phyloP scores from a whole-genome alignment of 805 yeast genomes.

The Ascoidea asiatica region DNA sequence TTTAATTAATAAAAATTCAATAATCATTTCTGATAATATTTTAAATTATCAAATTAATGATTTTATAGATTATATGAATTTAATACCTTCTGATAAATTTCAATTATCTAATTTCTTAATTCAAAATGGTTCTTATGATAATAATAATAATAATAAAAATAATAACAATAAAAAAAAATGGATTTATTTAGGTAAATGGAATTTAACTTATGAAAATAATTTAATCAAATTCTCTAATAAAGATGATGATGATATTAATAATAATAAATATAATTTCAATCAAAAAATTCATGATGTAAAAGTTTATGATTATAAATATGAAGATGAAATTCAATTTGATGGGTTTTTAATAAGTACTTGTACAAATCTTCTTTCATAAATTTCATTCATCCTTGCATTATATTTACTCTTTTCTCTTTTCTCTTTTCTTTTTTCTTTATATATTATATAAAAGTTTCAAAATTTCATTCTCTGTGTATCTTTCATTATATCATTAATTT shows the following conservation, averaged over 20 bases:
- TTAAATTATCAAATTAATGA: not conserved
- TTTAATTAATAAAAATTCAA: not conserved
- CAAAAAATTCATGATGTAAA: no score
- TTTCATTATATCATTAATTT: not conserved
- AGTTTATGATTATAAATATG: no score
- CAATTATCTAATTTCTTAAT: not conserved
- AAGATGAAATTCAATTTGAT: not conserved
- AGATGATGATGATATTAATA: no score
- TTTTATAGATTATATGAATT: not conserved
- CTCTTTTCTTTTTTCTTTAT: not conserved
- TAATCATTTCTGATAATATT: not conserved
- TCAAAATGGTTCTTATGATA: no score
- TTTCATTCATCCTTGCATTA: not conserved
- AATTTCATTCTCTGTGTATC: not conserved
- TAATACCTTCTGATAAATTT: not conserved
- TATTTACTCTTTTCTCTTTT: not conserved
- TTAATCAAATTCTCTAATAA: no score
- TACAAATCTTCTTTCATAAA: not conserved
- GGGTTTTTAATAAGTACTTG: not conserved
- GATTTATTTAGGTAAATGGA: not conserved
- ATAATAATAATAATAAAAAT: no score
- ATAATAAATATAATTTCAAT: no score
- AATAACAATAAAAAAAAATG: not conserved
- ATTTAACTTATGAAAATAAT: no score
- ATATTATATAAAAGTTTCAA: no score